A percentile compares a stretch with the other conserved stretches of the same genome.
phyloP scores from a whole-genome alignment of 2,329 filamentous ascomycete species.

The Moelleriella libera region DNA sequence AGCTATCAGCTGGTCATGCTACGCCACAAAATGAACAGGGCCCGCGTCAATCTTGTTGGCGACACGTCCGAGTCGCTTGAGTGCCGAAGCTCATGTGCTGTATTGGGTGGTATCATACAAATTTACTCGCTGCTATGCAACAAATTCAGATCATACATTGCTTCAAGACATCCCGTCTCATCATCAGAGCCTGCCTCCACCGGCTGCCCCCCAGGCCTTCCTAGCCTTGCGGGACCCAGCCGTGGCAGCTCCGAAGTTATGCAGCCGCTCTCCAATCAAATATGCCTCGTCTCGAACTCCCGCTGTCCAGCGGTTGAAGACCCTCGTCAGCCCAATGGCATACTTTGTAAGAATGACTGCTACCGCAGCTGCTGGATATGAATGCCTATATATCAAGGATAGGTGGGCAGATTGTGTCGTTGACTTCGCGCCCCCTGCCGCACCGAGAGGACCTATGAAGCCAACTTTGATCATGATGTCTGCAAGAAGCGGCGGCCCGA shows the following conservation, averaged over 20 bases:
- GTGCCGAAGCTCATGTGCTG: too few relatives aligned
- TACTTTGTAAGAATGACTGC: conserved; percentile 28
- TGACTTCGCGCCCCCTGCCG: conserved; percentile 11
- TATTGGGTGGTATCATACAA: too few relatives aligned
- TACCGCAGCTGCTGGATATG: conserved; percentile 55
- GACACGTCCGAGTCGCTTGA: too few relatives aligned
- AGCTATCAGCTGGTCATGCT: too few relatives aligned
- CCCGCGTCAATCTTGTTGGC: too few relatives aligned
- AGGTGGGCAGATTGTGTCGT: conserved; percentile 12
- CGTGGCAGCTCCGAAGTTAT: conserved; percentile 63
- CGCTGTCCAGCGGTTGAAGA: conserved; percentile 63
- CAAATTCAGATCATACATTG: too few relatives aligned
- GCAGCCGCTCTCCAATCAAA: conserved; percentile 81
- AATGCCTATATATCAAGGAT: conserved; percentile 35
- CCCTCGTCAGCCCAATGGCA: conserved; percentile 35
- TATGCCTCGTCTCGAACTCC: conserved; percentile 91
- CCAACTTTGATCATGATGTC: conserved; percentile 12
- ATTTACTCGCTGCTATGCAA: too few relatives aligned
- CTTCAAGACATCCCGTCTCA: too few relatives aligned
- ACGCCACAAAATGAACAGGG: too few relatives aligned
- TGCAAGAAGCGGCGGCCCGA: conserved; percentile 49
- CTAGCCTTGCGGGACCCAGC: conserved; percentile 20
- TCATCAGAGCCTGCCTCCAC: conserved; percentile 7
- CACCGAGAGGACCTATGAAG: conserved; percentile 7
- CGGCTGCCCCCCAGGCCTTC: conserved; percentile 21